Evolutionary conservation across 2,329 filamentous ascomycete species (phyloP).

Genomic region (Curvularia spicifera): DNA sequence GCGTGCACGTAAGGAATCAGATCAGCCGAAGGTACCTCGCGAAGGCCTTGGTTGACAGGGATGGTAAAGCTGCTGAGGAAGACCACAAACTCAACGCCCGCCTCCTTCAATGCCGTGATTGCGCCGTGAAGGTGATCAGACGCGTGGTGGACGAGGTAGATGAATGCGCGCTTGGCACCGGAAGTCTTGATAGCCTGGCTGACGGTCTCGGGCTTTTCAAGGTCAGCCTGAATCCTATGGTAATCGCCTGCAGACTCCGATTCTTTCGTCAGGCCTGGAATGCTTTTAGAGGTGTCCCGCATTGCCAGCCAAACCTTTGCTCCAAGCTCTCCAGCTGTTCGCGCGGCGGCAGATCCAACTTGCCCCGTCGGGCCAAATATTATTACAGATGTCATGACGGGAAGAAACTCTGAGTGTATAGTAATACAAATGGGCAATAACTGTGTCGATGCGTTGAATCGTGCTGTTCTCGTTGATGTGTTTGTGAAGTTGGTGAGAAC

Average conservation of each 20-base stretch:
- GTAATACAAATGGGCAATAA: background rate
- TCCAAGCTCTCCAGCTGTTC: conserved; percentile 49
- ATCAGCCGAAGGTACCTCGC: conserved; percentile 4
- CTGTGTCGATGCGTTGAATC: background rate
- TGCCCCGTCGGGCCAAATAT: conserved; percentile 60
- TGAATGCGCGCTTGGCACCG: conserved; percentile 57
- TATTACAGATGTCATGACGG: conserved; percentile 41
- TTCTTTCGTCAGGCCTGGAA: conserved; percentile 44
- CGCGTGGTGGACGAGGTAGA: conserved; percentile 51
- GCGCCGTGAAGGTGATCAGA: conserved; percentile 51
- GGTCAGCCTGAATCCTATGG: conserved; percentile 53
- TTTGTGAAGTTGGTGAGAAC: background rate
- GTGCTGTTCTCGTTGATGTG: background rate
- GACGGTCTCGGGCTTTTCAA: conserved; percentile 53
- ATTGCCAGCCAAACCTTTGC: conserved; percentile 57
- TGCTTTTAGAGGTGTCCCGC: conserved; percentile 55
- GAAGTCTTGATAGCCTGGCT: conserved; percentile 50
- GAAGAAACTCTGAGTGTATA: background rate
- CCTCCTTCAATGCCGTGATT: conserved; percentile 53
- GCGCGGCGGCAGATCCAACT: conserved; percentile 53
- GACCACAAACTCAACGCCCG: conserved; percentile 55
- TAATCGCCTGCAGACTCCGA: conserved; percentile 43
- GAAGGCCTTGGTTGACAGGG: conserved; percentile 18
- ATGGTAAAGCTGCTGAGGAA: conserved; percentile 53
- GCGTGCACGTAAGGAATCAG: conserved; percentile 53